phyloP scores from a whole-genome alignment of 176 grass and related monocot species.

The Eragrostis curvula region DNA sequence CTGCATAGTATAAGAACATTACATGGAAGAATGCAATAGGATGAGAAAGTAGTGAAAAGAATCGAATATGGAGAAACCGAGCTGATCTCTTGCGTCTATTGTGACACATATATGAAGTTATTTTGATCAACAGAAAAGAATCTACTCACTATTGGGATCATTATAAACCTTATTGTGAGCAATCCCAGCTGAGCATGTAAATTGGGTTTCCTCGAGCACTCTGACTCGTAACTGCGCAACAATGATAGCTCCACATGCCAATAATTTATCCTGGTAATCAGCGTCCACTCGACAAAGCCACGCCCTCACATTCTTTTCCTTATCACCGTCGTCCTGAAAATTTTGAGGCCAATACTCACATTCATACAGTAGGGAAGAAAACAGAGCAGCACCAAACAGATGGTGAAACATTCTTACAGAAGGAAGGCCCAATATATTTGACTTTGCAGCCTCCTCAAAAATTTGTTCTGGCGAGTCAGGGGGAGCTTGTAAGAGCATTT shows the following conservation, averaged over 20 bases:
- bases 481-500: conserved; percentile 74
- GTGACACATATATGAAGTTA: not conserved
- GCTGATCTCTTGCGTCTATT: not conserved
- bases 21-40: conserved; percentile 16
- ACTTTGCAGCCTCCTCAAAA: conserved; percentile 71
- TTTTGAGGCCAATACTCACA: conserved; percentile 20
- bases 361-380: not conserved
- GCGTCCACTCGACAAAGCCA: conserved; percentile 71
- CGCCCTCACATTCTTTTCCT: conserved; percentile 64
- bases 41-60: conserved; percentile 30
- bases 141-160: conserved; percentile 41
- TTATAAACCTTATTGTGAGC: conserved; percentile 92
- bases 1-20: conserved; percentile 53
- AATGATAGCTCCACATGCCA: conserved; percentile 88
- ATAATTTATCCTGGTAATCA: conserved; percentile 76
- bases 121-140: conserved; percentile 36
- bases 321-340: conserved; percentile 55
- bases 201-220: conserved; percentile 82
- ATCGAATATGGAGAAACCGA: not conserved
- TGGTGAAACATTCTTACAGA: conserved; percentile 48
- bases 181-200: conserved; percentile 94
- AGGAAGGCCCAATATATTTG: conserved; percentile 71
- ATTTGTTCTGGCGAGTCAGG: conserved; percentile 50
- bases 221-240: conserved; percentile 73
- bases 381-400: conserved; percentile 9